These are phyloP conservation scores for Thalassiosira sp. DNA, from an alignment of 352 stramenopile genomes.

Conservation along the genomic window DNA sequence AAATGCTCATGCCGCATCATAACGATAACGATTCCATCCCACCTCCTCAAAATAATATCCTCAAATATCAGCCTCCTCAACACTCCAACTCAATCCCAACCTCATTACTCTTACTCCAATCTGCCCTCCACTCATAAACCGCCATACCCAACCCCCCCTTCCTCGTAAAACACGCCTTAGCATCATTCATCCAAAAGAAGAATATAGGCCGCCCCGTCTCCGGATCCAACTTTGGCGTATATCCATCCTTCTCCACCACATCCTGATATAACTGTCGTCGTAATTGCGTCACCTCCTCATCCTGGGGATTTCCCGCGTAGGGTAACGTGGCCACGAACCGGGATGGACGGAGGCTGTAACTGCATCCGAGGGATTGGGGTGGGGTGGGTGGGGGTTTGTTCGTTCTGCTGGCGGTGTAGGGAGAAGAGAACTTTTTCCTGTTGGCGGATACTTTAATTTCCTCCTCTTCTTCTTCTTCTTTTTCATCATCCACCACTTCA, in stretches of 20 bases:
- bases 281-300: constrained; percentile 65
- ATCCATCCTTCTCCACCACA: constrained; percentile 69
- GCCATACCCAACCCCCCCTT: constrained; percentile 75
- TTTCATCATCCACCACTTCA: constrained; percentile 29
- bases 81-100: constrained; percentile 78
- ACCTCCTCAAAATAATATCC: too few relatives aligned
- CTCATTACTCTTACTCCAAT: constrained; percentile 65
- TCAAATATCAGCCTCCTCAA: constrained; percentile 6
- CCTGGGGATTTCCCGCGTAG: constrained; percentile 71
- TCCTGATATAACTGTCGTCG: constrained; percentile 75
- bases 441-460: too few relatives aligned
- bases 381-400: constrained; percentile 14
- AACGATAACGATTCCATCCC: too few relatives aligned
- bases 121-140: constrained; percentile 77
- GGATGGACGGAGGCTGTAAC: constrained; percentile 34
- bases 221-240: constrained; percentile 66
- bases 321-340: constrained; percentile 69
- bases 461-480: constrained; percentile 42
- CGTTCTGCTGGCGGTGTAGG: constrained; percentile 2
- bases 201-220: constrained; percentile 66
- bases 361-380: constrained; percentile 25
- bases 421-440: constrained; percentile 10
- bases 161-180: constrained; percentile 75
- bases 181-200: constrained; percentile 79
- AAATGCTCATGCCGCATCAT: too few relatives aligned